Evolutionary conservation across 495 filamentous ascomycete genomes (phyloP).

Genomic region (Hapsidospora chrysogenum): DNA sequence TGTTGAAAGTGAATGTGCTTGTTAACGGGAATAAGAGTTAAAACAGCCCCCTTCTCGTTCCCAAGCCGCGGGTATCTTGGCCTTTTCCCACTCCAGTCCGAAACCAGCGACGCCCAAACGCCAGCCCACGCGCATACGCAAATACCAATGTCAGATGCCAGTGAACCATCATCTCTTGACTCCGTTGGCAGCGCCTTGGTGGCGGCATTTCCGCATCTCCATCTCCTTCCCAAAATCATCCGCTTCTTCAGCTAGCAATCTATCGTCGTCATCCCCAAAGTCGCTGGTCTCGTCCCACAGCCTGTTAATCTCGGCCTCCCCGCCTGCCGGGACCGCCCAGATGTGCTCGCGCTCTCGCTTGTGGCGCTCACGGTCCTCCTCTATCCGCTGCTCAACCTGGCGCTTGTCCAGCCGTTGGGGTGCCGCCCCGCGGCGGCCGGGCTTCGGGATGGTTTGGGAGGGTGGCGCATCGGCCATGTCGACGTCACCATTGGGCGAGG

Average conservation of each 20-base stretch:
- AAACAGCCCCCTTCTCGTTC: no score
- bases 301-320: slow-evolving; percentile 44
- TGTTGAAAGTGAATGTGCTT: no score
- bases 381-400: slow-evolving; percentile 87
- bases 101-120: not conserved
- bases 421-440: slow-evolving; percentile 11
- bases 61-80: no score
- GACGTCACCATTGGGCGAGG: slow-evolving; percentile 21
- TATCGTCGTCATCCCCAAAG: slow-evolving; percentile 66
- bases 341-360: slow-evolving; percentile 78
- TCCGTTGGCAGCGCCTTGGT: slow-evolving; percentile 1
- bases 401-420: slow-evolving; percentile 53
- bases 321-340: slow-evolving; percentile 61
- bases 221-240: slow-evolving; percentile 3
- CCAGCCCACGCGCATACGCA: slow-evolving; percentile 14
- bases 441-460: slow-evolving; percentile 15
- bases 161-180: not conserved
- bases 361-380: slow-evolving; percentile 90
- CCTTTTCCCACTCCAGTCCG: no score
- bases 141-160: slow-evolving; percentile 6
- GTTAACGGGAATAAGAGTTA: no score
- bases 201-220: slow-evolving; percentile 1
- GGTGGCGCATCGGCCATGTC: slow-evolving; percentile 9
- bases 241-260: slow-evolving; percentile 15
- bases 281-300: slow-evolving; percentile 70